Evolutionary conservation across 176 grass and related monocot species (phyloP), one percentile per base, ranked within the genome.

Genomic region (Stipa capillata): DNA sequence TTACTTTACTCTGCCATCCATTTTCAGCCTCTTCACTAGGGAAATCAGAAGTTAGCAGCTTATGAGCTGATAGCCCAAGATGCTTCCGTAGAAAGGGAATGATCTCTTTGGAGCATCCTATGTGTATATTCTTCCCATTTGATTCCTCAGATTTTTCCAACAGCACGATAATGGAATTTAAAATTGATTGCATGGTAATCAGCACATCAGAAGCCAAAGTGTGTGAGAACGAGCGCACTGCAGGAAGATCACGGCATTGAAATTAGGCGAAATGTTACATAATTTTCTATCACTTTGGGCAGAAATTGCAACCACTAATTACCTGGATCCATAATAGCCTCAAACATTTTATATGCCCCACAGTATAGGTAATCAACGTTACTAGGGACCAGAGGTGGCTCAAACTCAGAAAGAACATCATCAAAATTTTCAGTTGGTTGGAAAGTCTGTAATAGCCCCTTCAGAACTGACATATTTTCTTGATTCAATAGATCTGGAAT

Each of bases 121-220:
- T 58, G 48, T 82, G 79, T 11, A 80, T 47, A 65, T 72, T 88
- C 51, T 84, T 94, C 65, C 50, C 87, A 92, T 86, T 90, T 86
- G 72, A 58, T 83, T 90, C 91, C 10, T 47, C 53, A 70, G 69
- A 85, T 66, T 84, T 87, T 50, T 92, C 91, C 76, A 88, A 71
- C 64, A 97, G 56, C 41, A 65, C 39, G 34, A 66, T 51, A 80
- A 90, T 53, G n/a, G 91, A 94, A 82, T 73, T 94, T 45, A 97
- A 78, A 77, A 90, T 71, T 59, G 91, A 94, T 88, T 97, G 91
- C 79, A 94, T 89, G 71, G 91, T 92, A 82, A 84, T 84, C 70
- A 94, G 64, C 67, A 92, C 80, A 18, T 94, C 82, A 25, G 75
- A 94, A 68, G 91, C 85, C 51, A 94, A 36, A 65, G 85, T 44